These are phyloP conservation scores for Uncinocarpus reesii DNA, from an alignment of 2,329 filamentous ascomycete species.

Conservation along the genomic window DNA sequence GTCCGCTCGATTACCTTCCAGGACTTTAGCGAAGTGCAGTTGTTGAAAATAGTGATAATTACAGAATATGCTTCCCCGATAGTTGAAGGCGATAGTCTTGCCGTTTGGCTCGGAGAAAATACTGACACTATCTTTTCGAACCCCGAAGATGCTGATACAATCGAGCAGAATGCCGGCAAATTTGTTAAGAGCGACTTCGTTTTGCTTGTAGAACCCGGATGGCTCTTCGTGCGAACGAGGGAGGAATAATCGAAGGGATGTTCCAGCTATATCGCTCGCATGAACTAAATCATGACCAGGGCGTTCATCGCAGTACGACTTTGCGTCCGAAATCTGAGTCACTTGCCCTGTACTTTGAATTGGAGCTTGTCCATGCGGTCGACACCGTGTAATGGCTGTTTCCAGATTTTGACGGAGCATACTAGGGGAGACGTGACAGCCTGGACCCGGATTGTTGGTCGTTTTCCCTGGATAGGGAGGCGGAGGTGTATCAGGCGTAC, in stretches of 20 bases:
- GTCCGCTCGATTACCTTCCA: conserved; percentile 45
- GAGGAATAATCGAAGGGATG: conserved; percentile 65
- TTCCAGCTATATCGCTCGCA: conserved; percentile 41
- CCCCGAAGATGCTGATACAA: conserved; percentile 59
- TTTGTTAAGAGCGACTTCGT: conserved; percentile 53
- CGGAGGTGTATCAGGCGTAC: conserved; percentile 22
- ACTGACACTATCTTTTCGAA: conserved; percentile 60
- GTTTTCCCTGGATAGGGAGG: conserved; percentile 30
- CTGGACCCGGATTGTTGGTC: conserved; percentile 17
- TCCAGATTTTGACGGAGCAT: conserved; percentile 46
- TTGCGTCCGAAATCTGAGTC: conserved; percentile 66
- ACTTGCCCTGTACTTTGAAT: conserved; percentile 65
- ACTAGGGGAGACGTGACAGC: conserved; percentile 30
- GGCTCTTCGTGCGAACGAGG: conserved; percentile 38
- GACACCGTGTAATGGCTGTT: conserved; percentile 67
- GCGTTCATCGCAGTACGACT: conserved; percentile 73
- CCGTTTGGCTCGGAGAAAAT: conserved; percentile 76
- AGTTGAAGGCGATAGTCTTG: conserved; percentile 86
- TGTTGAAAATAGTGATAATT: conserved; percentile 81
- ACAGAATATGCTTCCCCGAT: conserved; percentile 77
- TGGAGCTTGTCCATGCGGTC: conserved; percentile 61
- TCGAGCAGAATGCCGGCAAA: conserved; percentile 63
- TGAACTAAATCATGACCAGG: conserved; percentile 63
- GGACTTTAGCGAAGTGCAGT: conserved; percentile 53
- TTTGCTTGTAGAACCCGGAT: conserved; percentile 49